Percentiles rank a stretch among this genome's conserved stretches.
phyloP scores from a whole-genome alignment of 495 filamentous ascomycete genomes.

The Hypoxylon perforatum region DNA sequence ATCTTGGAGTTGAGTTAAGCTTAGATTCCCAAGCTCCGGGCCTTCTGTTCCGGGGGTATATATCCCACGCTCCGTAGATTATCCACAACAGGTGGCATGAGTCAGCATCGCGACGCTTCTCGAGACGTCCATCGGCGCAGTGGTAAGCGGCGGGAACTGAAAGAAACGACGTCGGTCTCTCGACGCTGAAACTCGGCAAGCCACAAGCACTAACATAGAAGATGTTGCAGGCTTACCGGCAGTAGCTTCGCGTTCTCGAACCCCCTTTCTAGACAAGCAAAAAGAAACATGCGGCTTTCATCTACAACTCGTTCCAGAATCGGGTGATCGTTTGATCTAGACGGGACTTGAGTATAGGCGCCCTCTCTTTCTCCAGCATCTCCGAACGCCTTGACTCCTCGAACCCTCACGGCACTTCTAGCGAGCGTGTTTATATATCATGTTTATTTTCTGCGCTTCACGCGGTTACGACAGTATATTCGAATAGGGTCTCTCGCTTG shows the following conservation, averaged over 20 bases:
- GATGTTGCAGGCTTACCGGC: constrained; percentile 18
- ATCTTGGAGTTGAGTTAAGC: not conserved
- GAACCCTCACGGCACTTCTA: not conserved
- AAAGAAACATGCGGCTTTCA: not conserved
- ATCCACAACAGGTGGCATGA: not conserved
- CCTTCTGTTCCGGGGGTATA: not conserved
- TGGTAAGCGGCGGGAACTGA: not conserved
- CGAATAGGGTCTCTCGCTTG: not conserved
- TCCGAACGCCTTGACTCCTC: not conserved
- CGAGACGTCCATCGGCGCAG: not conserved
- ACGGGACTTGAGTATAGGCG: not conserved
- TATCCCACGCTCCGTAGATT: not conserved
- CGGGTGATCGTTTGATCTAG: not conserved
- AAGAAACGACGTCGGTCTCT: not conserved
- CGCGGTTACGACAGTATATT: not conserved
- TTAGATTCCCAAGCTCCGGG: not conserved
- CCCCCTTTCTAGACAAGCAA: not conserved
- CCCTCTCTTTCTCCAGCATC: not conserved
- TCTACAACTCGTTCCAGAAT: not conserved
- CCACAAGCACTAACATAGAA: not conserved
- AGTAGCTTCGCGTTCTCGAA: not conserved
- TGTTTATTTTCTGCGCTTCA: not conserved
- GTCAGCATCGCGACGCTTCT: constrained; percentile 1
- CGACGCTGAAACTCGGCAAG: not conserved
- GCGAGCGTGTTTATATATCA: not conserved